Conservation (phyloP, 805 yeast species). For the Suhomyces faveliae region DNA sequence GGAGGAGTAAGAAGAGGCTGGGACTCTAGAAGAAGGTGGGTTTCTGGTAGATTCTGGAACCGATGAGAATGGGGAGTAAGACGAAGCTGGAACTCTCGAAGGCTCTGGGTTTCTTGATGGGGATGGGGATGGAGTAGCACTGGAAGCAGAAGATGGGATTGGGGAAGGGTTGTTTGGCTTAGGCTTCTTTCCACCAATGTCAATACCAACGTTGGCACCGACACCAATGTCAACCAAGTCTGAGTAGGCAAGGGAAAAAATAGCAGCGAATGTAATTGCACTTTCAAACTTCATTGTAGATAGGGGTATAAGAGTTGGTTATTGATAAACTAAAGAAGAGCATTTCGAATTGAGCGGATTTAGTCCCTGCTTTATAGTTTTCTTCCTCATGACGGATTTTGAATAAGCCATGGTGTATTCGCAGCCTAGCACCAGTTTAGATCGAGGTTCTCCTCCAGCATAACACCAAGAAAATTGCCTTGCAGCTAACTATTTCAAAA, state of each 20-base stretch:
- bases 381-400: background rate
- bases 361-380: background rate
- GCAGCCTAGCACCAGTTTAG: background rate
- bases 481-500: background rate
- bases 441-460: no score
- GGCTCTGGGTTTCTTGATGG: background rate
- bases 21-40: background rate
- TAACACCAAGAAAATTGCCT: background rate
- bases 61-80: background rate
- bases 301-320: background rate
- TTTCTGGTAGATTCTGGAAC: background rate
- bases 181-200: background rate
- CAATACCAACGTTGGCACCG: background rate
- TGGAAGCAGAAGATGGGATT: background rate
- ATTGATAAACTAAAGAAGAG: background rate
- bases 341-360: background rate
- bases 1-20: background rate
- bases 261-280: constrained; percentile 4
- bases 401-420: background rate
- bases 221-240: background rate
- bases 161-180: background rate
- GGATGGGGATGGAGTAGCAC: background rate
- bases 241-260: constrained; percentile 6
- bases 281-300: constrained; percentile 5
- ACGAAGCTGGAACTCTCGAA: background rate